Conservation (phyloP, 495 filamentous ascomycete genomes). For the Immersiella caudata region DNA sequence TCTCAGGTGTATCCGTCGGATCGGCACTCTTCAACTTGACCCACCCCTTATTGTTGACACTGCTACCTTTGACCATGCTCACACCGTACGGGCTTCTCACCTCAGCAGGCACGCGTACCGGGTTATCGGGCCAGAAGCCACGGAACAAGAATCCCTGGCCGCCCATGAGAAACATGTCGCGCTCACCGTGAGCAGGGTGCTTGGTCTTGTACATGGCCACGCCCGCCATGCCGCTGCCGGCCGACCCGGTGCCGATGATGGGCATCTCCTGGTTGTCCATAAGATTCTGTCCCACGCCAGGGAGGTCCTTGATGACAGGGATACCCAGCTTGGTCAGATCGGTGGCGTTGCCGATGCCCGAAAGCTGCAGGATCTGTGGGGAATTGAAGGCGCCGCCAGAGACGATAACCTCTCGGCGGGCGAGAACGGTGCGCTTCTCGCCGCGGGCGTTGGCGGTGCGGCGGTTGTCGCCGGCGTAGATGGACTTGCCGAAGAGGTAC, state of each 20-base stretch:
- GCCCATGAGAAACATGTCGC: slow-evolving; percentile 46
- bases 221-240: slow-evolving; percentile 30
- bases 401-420: slow-evolving; percentile 56
- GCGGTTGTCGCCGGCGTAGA: slow-evolving; percentile 37
- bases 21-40: slow-evolving; percentile 36
- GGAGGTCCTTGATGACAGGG: slow-evolving; percentile 47
- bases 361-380: slow-evolving; percentile 55
- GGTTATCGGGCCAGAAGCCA: slow-evolving; percentile 45
- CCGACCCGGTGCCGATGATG: slow-evolving; percentile 36
- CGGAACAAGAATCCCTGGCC: slow-evolving; percentile 43
- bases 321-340: slow-evolving; percentile 45
- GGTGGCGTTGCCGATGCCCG: slow-evolving; percentile 41
- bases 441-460: slow-evolving; percentile 32
- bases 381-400: slow-evolving; percentile 55
- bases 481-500: slow-evolving; percentile 38
- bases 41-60: slow-evolving; percentile 40
- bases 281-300: slow-evolving; percentile 59
- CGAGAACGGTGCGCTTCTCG: slow-evolving; percentile 41
- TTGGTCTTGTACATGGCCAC: slow-evolving; percentile 42
- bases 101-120: slow-evolving; percentile 32
- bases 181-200: slow-evolving; percentile 41
- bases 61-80: slow-evolving; percentile 42
- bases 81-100: slow-evolving; percentile 37
- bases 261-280: slow-evolving; percentile 55
- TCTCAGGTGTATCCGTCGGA: slow-evolving; percentile 42